Conservation (phyloP, 2,329 filamentous ascomycete genomes). For the Pseudogymnoascus sp. region DNA sequence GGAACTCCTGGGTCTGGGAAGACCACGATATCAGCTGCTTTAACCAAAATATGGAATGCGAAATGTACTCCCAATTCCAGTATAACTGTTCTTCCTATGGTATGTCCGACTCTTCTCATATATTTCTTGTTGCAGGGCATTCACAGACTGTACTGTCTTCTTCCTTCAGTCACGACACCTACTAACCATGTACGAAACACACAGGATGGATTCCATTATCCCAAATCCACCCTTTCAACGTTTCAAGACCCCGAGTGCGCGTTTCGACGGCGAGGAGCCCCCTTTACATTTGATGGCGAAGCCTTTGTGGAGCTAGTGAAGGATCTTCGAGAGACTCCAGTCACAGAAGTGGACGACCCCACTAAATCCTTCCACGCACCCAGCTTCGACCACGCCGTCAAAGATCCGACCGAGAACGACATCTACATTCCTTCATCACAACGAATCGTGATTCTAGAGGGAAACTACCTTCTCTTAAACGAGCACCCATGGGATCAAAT, state of each 20-base stretch:
- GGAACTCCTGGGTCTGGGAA: slow-evolving; percentile 29
- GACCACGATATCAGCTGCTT: slow-evolving; percentile 21
- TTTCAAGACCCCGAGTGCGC: slow-evolving; percentile 22
- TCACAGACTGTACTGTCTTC: neutral
- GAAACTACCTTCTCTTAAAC: slow-evolving; percentile 40
- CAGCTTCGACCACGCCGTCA: slow-evolving; percentile 42
- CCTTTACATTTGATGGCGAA: slow-evolving; percentile 27
- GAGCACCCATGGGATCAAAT: slow-evolving; percentile 37
- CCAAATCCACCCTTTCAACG: slow-evolving; percentile 17
- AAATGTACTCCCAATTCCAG: slow-evolving; percentile 13
- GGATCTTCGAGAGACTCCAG: slow-evolving; percentile 18
- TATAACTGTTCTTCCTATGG: slow-evolving; percentile 24
- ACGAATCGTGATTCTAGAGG: slow-evolving; percentile 42
- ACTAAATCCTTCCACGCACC: slow-evolving; percentile 25
- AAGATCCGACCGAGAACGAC: slow-evolving; percentile 39
- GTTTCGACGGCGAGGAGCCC: slow-evolving; percentile 24
- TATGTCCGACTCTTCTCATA: slow-evolving; percentile 10
- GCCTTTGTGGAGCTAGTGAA: slow-evolving; percentile 20
- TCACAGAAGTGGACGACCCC: slow-evolving; percentile 15
- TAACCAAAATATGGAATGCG: slow-evolving; percentile 16
- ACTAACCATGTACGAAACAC: neutral
- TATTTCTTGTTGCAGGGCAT: neutral
- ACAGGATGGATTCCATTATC: slow-evolving; percentile 28
- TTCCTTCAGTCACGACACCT: neutral
- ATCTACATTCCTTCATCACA: slow-evolving; percentile 34